Evolutionary conservation across 441 rosid species (phyloP).

Genomic region (Aquilaria agallochum): DNA sequence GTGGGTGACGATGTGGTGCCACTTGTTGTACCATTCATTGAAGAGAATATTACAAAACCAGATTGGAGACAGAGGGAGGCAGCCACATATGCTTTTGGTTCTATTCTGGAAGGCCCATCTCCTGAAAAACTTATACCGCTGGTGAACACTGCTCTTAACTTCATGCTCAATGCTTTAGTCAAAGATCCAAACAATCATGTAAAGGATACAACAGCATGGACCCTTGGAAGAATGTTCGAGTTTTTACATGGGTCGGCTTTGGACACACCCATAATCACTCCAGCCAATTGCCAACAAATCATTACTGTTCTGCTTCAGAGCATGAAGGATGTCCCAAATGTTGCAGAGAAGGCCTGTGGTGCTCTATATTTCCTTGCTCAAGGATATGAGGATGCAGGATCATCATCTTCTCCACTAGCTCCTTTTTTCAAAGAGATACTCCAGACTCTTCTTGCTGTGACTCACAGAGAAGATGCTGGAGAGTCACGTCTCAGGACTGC

Average conservation of each 20-base stretch:
- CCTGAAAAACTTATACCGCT: slow-evolving; percentile 54
- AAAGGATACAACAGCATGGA: slow-evolving; percentile 56
- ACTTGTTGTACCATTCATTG: slow-evolving; percentile 73
- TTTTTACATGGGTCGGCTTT: slow-evolving; percentile 61
- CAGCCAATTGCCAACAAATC: slow-evolving; percentile 65
- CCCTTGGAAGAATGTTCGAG: slow-evolving; percentile 74
- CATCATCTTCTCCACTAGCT: slow-evolving; percentile 40
- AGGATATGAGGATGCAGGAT: slow-evolving; percentile 55
- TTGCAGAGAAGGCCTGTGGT: slow-evolving; percentile 51
- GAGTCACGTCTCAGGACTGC: slow-evolving; percentile 68
- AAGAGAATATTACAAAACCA: slow-evolving; percentile 63
- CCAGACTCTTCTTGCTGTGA: slow-evolving; percentile 54
- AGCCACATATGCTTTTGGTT: slow-evolving; percentile 65
- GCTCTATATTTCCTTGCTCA: slow-evolving; percentile 52
- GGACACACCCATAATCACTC: slow-evolving; percentile 52
- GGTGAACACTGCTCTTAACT: slow-evolving; percentile 57
- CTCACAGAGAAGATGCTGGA: slow-evolving; percentile 66
- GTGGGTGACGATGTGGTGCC: slow-evolving; percentile 76
- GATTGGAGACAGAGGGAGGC: slow-evolving; percentile 76
- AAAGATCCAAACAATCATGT: slow-evolving; percentile 45
- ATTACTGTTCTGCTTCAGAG: slow-evolving; percentile 59
- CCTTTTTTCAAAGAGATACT: slow-evolving; percentile 68
- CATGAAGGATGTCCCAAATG: slow-evolving; percentile 65
- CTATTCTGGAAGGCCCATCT: slow-evolving; percentile 75
- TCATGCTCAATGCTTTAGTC: slow-evolving; percentile 54